phyloP scores from a whole-genome alignment of 257 asterid species.

The Forsythia viridissima region DNA sequence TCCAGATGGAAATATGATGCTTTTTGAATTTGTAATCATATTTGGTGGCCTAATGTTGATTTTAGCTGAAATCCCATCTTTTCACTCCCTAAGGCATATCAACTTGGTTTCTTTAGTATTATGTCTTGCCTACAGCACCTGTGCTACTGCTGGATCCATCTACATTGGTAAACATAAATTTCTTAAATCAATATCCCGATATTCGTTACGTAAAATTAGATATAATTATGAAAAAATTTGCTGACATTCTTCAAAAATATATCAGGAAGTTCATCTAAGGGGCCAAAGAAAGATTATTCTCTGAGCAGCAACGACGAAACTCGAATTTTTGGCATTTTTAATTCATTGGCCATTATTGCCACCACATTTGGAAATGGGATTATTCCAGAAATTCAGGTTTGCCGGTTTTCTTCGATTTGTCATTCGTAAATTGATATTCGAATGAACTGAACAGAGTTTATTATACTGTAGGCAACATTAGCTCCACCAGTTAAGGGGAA shows the following conservation, averaged over 20 bases:
- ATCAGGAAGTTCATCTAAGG: slow-evolving; percentile 74
- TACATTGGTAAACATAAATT: slow-evolving; percentile 54
- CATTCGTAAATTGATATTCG: neutral
- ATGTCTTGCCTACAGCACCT: slow-evolving; percentile 71
- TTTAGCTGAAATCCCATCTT: slow-evolving; percentile 93
- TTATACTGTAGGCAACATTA: slow-evolving; percentile 64
- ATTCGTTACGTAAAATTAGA: neutral
- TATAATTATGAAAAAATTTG: neutral
- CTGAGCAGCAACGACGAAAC: slow-evolving; percentile 42
- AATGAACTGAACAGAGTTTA: neutral
- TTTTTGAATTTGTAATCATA: slow-evolving; percentile 60
- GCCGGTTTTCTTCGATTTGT: neutral
- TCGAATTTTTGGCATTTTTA: slow-evolving; percentile 61
- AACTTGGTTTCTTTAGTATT: slow-evolving; percentile 74
- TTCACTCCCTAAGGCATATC: slow-evolving; percentile 88
- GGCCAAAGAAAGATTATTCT: slow-evolving; percentile 66
- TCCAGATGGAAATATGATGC: slow-evolving; percentile 67
- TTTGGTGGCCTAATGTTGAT: slow-evolving; percentile 81
- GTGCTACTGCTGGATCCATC: slow-evolving; percentile 82
- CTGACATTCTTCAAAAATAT: neutral
- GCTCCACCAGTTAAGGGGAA: slow-evolving; percentile 92
- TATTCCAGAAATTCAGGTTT: slow-evolving; percentile 89
- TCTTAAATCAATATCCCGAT: neutral
- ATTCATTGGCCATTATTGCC: slow-evolving; percentile 84
- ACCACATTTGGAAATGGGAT: slow-evolving; percentile 94